phyloP scores from a whole-genome alignment of 371 early-diverging fungal species.

The Apophysomyces trapeziformis region DNA sequence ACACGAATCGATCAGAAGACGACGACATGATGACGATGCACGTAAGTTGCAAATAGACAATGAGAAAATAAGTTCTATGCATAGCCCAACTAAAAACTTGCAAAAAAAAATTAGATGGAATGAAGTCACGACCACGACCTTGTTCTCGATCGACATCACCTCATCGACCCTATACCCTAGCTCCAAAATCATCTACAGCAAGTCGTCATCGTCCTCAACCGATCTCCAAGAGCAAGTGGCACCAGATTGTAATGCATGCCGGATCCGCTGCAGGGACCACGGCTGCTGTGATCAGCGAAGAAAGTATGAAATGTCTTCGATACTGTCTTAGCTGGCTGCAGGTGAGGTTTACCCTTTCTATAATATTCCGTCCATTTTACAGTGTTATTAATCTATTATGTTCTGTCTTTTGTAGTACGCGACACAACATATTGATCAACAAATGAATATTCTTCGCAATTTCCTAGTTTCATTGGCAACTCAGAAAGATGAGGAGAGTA shows the following conservation, averaged over 20 bases:
- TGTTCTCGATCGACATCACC: conserved; percentile 39
- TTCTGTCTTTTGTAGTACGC: conserved; percentile 60
- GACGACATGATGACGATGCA: conserved; percentile 19
- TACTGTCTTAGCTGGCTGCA: conserved; percentile 83
- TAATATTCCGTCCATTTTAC: conserved; percentile 5
- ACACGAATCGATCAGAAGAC: conserved; percentile 17
- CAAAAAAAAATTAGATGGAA: neutral
- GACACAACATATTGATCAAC: conserved; percentile 75
- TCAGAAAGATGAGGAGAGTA: neutral
- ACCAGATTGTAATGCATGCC: conserved; percentile 68
- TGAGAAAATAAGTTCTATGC: neutral
- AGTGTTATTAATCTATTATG: neutral
- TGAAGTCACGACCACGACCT: conserved; percentile 26
- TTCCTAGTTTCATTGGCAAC: conserved; percentile 63
- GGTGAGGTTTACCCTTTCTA: conserved; percentile 28
- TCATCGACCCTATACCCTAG: conserved; percentile 28
- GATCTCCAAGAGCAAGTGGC: conserved; percentile 55
- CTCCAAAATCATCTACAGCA: conserved; percentile 17
- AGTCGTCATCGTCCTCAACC: conserved; percentile 13
- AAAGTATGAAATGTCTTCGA: conserved; percentile 72
- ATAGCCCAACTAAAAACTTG: conserved; percentile 2
- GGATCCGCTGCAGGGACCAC: conserved; percentile 67
- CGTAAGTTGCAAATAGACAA: conserved; percentile 12
- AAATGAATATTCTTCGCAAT: conserved; percentile 69
- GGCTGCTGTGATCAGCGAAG: conserved; percentile 74